These are phyloP conservation scores for Zychaea mexicana DNA, from an alignment of 371 early-diverging fungal species.

Conservation along the genomic window DNA sequence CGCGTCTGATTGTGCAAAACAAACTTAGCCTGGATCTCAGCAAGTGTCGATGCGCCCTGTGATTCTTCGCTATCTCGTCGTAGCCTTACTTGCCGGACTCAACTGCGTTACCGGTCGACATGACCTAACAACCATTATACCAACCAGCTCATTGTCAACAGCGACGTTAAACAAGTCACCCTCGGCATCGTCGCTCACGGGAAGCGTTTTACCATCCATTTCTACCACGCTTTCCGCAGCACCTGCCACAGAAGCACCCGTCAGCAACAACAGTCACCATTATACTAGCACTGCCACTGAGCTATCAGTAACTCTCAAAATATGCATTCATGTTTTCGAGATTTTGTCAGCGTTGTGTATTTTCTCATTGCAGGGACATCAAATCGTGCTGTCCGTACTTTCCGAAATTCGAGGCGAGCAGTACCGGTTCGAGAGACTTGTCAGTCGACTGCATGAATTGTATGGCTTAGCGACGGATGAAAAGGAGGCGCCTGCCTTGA, in stretches of 20 bases:
- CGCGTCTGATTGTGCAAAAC: too few species aligned
- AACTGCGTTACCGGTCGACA: neutral
- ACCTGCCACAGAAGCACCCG: neutral
- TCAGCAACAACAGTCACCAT: neutral
- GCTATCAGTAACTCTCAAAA: conserved; percentile 21
- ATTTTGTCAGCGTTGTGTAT: conserved; percentile 54
- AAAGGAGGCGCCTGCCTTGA: conserved; percentile 8
- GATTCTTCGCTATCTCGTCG: conserved; percentile 33
- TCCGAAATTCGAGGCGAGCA: conserved; percentile 66
- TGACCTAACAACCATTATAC: neutral
- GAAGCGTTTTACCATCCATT: conserved; percentile 22
- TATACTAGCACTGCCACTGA: neutral
- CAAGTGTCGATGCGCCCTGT: conserved; percentile 51
- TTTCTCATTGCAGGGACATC: conserved; percentile 50
- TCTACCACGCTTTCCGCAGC: conserved; percentile 23
- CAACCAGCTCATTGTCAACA: conserved; percentile 8
- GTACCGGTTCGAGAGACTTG: conserved; percentile 63
- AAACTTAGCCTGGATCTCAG: conserved; percentile 60
- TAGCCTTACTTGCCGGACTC: conserved; percentile 25
- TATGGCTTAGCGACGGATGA: neutral
- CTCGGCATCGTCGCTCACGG: conserved; percentile 21
- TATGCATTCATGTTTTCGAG: conserved; percentile 50
- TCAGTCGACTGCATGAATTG: conserved; percentile 43
- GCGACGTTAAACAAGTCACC: conserved; percentile 17
- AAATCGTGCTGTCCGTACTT: conserved; percentile 45